Evolutionary conservation across 768 basidiomycete species (phyloP).

Genomic region (Macrolepiota albuminosa): DNA sequence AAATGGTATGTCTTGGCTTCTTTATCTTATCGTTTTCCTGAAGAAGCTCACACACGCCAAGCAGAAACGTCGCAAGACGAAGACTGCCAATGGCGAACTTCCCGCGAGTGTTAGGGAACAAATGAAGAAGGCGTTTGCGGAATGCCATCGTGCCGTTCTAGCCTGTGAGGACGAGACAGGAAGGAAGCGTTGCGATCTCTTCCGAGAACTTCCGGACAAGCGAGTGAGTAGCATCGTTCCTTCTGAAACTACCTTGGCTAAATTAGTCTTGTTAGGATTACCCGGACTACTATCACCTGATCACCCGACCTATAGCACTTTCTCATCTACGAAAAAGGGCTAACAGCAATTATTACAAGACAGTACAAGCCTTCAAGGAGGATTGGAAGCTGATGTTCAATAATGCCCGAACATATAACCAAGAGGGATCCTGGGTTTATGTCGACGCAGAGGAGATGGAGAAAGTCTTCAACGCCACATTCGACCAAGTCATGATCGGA

Average conservation of each 20-base stretch:
- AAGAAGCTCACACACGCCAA: not conserved
- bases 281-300: conserved; percentile 90
- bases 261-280: conserved; percentile 54
- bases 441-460: conserved; percentile 94
- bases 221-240: conserved; percentile 39
- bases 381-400: conserved; percentile 92
- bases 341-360: conserved; percentile 66
- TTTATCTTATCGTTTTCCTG: not conserved
- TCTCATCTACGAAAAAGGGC: conserved; percentile 79
- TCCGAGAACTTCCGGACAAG: conserved; percentile 81
- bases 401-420: conserved; percentile 92
- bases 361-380: conserved; percentile 60
- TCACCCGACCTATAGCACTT: conserved; percentile 83
- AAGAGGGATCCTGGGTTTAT: conserved; percentile 94
- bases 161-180: conserved; percentile 68
- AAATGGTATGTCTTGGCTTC: not conserved
- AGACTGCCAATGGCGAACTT: conserved; percentile 44
- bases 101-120: conserved; percentile 57
- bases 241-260: conserved; percentile 1
- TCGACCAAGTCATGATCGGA: conserved; percentile 57
- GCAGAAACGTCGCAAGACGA: conserved; percentile 86
- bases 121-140: conserved; percentile 82
- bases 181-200: conserved; percentile 80
- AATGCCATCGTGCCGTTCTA: conserved; percentile 70
- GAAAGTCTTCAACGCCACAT: conserved; percentile 74